Conservation (phyloP, 257 asterid genomes). For the Haberlea rhodopensis region DNA sequence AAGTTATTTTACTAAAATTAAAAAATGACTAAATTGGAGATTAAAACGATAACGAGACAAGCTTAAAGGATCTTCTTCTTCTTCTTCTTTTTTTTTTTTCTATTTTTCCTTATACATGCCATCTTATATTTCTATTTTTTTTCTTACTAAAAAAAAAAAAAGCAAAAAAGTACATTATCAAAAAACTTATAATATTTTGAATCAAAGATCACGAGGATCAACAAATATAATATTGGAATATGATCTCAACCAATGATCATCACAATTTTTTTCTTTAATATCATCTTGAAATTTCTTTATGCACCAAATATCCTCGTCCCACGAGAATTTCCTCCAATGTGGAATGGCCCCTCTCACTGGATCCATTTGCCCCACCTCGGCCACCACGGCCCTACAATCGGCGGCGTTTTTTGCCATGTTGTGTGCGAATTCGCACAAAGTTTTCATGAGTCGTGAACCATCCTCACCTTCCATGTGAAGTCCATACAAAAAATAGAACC, state of each 20-base stretch:
- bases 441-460: conserved; percentile 45
- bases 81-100: too few relatives aligned
- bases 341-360: conserved; percentile 63
- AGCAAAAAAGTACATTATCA: neutral
- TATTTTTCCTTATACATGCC: too few relatives aligned
- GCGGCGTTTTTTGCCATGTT: conserved; percentile 52
- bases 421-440: conserved; percentile 51
- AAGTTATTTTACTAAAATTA: too few relatives aligned
- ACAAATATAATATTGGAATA: conserved; percentile 57
- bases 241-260: conserved; percentile 45
- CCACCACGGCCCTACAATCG: conserved; percentile 55
- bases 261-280: conserved; percentile 7
- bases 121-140: too few relatives aligned
- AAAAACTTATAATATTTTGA: neutral
- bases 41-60: too few relatives aligned
- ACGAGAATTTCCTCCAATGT: conserved; percentile 72
- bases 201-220: conserved; percentile 78
- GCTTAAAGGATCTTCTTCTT: too few relatives aligned
- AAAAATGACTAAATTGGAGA: neutral
- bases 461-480: conserved; percentile 66
- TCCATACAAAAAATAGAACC: conserved; percentile 66
- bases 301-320: conserved; percentile 92
- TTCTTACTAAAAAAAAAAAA: neutral
- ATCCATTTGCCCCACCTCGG: conserved; percentile 67
- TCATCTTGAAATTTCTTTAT: conserved; percentile 46